A percentile compares a stretch with the other conserved stretches of the same genome.
Conservation (phyloP, 2,329 filamentous ascomycete genomes). For the Aspergillus alliaceus region DNA sequence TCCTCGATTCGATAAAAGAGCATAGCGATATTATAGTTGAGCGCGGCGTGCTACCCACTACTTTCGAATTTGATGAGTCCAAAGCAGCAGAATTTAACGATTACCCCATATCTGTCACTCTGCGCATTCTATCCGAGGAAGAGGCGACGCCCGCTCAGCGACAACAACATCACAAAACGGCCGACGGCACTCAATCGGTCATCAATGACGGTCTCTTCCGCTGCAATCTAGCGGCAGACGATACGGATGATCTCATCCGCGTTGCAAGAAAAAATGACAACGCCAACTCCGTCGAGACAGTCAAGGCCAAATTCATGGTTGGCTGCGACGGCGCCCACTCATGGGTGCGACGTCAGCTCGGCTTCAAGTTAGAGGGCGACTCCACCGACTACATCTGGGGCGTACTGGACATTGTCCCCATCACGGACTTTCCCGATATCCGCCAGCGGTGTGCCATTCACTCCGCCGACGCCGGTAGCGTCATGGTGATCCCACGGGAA, state of each 20-base stretch:
- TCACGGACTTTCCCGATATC: conserved; percentile 62
- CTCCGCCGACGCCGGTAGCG: conserved; percentile 54
- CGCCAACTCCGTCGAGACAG: conserved; percentile 33
- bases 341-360: conserved; percentile 62
- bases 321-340: conserved; percentile 69
- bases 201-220: conserved; percentile 59
- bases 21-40: conserved; percentile 58
- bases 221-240: conserved; percentile 59
- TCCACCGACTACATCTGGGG: conserved; percentile 49
- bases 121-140: conserved; percentile 59
- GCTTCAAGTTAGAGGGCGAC: conserved; percentile 58
- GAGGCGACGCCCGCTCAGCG: conserved; percentile 46
- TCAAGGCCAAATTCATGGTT: conserved; percentile 64
- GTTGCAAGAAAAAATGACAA: background rate
- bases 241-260: conserved; percentile 54
- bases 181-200: conserved; percentile 27
- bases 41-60: conserved; percentile 58
- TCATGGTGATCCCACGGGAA: conserved; percentile 67
- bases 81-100: conserved; percentile 48
- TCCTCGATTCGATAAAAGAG: conserved; percentile 61
- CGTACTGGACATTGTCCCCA: conserved; percentile 53
- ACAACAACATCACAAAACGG: conserved; percentile 41
- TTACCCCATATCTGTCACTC: conserved; percentile 61
- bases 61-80: conserved; percentile 54
- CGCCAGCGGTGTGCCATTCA: conserved; percentile 60